Conservation (phyloP, 106 monocot species). For the Chionographis japonica region DNA sequence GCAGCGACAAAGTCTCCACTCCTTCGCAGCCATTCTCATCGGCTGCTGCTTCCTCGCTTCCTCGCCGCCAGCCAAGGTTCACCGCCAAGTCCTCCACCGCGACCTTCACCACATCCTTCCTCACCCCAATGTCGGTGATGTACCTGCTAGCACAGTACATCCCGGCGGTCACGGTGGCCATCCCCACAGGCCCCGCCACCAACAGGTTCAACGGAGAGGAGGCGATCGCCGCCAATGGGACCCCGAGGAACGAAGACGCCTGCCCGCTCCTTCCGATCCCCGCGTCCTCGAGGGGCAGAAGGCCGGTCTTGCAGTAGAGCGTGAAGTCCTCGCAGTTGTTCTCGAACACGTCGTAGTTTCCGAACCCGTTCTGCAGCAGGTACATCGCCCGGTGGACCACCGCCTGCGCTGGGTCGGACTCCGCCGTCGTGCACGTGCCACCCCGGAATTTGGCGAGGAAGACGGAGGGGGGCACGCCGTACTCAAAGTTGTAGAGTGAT, state of each 20-base stretch:
- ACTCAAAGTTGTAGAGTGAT: slow-evolving; percentile 69
- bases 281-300: slow-evolving; percentile 52
- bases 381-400: slow-evolving; percentile 75
- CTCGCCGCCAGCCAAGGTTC: slow-evolving; percentile 27
- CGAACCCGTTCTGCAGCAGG: slow-evolving; percentile 83
- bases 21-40: not conserved
- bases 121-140: slow-evolving; percentile 84
- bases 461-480: slow-evolving; percentile 52
- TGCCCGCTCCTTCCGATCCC: slow-evolving; percentile 85
- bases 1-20: no score
- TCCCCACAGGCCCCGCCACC: slow-evolving; percentile 72
- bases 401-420: slow-evolving; percentile 48
- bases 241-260: slow-evolving; percentile 64
- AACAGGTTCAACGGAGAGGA: slow-evolving; percentile 78
- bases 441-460: slow-evolving; percentile 84
- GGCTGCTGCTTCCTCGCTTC: not conserved
- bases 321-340: slow-evolving; percentile 98
- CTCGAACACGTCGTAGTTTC: slow-evolving; percentile 74
- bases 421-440: slow-evolving; percentile 76
- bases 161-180: slow-evolving; percentile 82
- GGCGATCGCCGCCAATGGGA: slow-evolving; percentile 68
- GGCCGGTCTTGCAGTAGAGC: slow-evolving; percentile 91
- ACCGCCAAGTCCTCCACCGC: slow-evolving; percentile 65
- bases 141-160: slow-evolving; percentile 93
- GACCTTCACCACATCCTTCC: slow-evolving; percentile 85